Conservation (phyloP, 345 rosid genomes). For the Sisymbrium altissimum region DNA sequence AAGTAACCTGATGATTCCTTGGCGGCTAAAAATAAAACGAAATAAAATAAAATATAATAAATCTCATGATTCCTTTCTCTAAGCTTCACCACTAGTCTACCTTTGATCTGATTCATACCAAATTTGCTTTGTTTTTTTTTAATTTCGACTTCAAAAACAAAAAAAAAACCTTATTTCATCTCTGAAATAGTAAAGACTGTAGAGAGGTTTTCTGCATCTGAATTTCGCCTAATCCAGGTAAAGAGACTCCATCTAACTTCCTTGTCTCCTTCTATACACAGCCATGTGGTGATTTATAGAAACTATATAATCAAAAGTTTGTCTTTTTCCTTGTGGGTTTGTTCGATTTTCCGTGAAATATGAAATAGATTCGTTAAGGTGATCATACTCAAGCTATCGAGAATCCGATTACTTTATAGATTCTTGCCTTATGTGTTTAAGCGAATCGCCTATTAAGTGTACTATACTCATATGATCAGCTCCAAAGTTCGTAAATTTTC, state of each 20-base stretch:
- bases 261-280: neutral
- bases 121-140: neutral
- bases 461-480: neutral
- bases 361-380: neutral
- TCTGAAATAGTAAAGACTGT: conserved; percentile 16
- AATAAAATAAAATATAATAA: neutral
- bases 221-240: conserved; percentile 28
- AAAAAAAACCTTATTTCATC: neutral
- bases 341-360: neutral
- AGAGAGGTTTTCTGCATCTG: conserved; percentile 9
- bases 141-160: neutral
- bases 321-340: neutral
- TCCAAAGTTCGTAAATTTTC: neutral
- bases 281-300: neutral
- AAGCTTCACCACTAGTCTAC: conserved; percentile 21
- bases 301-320: neutral
- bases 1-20: neutral
- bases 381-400: conserved; percentile 1
- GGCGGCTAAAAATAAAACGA: no score
- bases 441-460: neutral
- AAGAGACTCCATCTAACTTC: conserved; percentile 3
- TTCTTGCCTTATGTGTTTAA: neutral
- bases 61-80: conserved; percentile 18
- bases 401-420: neutral
- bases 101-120: conserved; percentile 9